Conservation (phyloP, 176 grass and related monocot species). For the Ensete ventricosum region DNA sequence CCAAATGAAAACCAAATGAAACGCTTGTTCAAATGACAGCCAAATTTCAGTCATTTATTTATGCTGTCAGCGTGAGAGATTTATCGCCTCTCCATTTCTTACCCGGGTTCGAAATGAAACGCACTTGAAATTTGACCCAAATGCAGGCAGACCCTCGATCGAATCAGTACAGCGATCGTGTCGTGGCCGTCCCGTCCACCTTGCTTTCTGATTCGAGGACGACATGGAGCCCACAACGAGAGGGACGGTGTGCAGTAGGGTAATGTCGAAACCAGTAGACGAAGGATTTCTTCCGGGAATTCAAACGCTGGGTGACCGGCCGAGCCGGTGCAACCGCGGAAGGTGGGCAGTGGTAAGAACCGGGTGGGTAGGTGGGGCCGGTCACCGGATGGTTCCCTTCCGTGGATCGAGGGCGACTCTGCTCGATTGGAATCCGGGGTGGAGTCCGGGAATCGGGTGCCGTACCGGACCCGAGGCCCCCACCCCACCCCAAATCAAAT, state of each 20-base stretch:
- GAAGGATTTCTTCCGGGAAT: not conserved
- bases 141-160: no score
- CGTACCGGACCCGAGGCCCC: not conserved
- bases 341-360: no score
- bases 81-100: no score
- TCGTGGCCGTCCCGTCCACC: no score
- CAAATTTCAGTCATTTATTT: not conserved
- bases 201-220: no score
- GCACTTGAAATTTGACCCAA: no score
- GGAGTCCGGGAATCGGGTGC: not conserved
- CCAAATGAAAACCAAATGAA: constrained; percentile 5
- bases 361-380: not conserved
- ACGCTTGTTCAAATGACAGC: not conserved
- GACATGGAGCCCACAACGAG: not conserved
- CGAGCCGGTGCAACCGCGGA: not conserved
- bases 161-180: no score
- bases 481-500: not conserved
- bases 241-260: not conserved
- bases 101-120: not conserved
- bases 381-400: not conserved
- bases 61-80: not conserved
- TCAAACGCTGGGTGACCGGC: not conserved
- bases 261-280: not conserved
- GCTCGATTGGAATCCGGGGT: not conserved
- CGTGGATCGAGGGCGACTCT: not conserved